A percentile compares a stretch with the other conserved stretches of the same genome.
Conservation (phyloP, 371 early-diverging fungal genomes). For the Capillidium heterosporum region DNA sequence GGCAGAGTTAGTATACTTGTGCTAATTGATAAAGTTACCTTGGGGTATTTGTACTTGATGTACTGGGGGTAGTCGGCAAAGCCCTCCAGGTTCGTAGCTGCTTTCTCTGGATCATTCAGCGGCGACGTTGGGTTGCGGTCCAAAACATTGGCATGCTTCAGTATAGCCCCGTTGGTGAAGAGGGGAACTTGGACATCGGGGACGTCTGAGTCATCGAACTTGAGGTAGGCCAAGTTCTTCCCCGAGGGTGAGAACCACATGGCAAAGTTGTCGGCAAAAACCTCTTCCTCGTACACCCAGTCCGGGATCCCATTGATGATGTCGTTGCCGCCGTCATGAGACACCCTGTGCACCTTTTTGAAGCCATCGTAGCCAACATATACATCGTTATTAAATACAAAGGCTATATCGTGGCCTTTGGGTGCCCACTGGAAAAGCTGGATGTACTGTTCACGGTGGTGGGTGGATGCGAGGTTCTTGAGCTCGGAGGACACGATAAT, state of each 20-base stretch:
- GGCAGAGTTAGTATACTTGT: too few relatives aligned
- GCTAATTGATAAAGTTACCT: constrained; percentile 12
- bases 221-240: constrained; percentile 56
- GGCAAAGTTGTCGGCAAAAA: constrained; percentile 41
- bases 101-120: not conserved
- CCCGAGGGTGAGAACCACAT: constrained; percentile 88
- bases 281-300: constrained; percentile 97
- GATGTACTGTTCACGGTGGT: not conserved
- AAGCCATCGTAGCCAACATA: constrained; percentile 48
- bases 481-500: not conserved
- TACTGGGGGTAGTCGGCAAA: constrained; percentile 1
- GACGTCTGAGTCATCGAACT: constrained; percentile 69
- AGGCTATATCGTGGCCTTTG: constrained; percentile 13
- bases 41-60: constrained; percentile 7
- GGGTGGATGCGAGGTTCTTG: too few relatives aligned
- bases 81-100: not conserved
- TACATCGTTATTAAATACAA: constrained; percentile 73
- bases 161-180: constrained; percentile 1
- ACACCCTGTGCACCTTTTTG: constrained; percentile 42
- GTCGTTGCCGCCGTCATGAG: constrained; percentile 59
- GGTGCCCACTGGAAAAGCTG: constrained; percentile 1
- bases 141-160: not conserved
- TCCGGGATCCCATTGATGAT: constrained; percentile 92
- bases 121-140: not conserved
- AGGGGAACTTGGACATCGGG: constrained; percentile 22